Evolutionary conservation across 176 grass and related monocot species (phyloP), one percentile per base, ranked within the genome.

Genomic region (Carex scoparia): DNA sequence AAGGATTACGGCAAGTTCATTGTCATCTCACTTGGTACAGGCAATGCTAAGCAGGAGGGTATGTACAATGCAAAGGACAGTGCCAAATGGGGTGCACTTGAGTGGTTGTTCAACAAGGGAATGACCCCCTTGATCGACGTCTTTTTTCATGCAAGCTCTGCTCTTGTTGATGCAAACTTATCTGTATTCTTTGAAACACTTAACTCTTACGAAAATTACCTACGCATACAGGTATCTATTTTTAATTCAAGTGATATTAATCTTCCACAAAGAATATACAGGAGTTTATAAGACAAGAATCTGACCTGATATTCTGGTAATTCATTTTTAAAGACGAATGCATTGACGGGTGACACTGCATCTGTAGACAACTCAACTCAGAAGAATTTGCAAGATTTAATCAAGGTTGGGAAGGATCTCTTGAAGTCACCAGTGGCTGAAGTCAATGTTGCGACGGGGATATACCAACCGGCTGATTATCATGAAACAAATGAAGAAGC

Each of bases 121-220:
- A 89, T 86, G 83, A 82, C 84, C 0, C 93, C 94, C 19, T 54
- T 96, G 85, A 81, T 93, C 87, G 89, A 96, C 76, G 69, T 89
- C 80, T 89, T 91, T 86, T 86, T 83, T 49, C 84, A 90, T 1
- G 91, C 89, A 3, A 91, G 79, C 71, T 88, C 91, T 0, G 87
- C 92, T 86, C 85, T 96, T 14, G 94, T 96, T 0, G 94, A 96
- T 85, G 85, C 91, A 81, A 85, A 96, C 83, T 68, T 83, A 19
- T 79, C 89, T 14, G 87, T 88, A 37, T 31, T 91, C 67, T 91
- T 96, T 76, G 84, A 87, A 73, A 86, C 86, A 27, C 87, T 93
- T 16, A 84, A 83, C 63, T 86, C 86, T 68, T 66, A 91, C 18
- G 16, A 77, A 8, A 56, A 86, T 67, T 96, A 96, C 87, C 86